phyloP scores from a whole-genome alignment of 495 filamentous ascomycete species.

The Aspergillus nidulans region DNA sequence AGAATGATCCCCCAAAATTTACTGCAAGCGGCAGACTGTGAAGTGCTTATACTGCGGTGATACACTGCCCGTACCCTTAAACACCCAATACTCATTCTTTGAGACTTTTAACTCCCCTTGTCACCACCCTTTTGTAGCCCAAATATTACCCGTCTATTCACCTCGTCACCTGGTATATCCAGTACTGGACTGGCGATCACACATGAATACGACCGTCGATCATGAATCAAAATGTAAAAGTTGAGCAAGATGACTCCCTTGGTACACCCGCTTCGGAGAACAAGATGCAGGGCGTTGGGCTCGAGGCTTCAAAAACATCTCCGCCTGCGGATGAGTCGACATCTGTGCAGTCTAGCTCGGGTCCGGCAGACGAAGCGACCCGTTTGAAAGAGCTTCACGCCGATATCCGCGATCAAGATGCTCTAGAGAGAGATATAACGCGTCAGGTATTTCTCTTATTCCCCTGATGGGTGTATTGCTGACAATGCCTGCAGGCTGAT shows the following conservation, averaged over 20 bases:
- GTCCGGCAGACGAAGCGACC: conserved; percentile 45
- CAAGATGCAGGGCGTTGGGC: background rate
- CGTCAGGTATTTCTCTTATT: conserved; percentile 36
- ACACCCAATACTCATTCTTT: background rate
- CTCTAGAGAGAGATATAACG: conserved; percentile 71
- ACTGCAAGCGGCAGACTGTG: background rate
- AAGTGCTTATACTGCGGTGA: background rate
- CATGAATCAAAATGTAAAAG: conserved; percentile 6
- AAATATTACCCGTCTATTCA: too few species aligned
- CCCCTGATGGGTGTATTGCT: background rate
- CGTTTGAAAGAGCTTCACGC: conserved; percentile 65
- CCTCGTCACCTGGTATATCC: background rate
- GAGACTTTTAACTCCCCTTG: background rate
- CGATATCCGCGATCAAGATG: conserved; percentile 77
- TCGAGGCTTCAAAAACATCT: background rate
- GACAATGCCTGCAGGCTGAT: conserved; percentile 55
- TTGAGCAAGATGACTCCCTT: background rate
- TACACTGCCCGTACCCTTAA: background rate
- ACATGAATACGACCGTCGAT: background rate
- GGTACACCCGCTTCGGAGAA: background rate
- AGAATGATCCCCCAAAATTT: background rate
- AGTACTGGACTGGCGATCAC: background rate
- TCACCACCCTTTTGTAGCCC: background rate
- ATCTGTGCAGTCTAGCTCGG: background rate
- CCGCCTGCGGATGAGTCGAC: background rate